Base-by-base conservation (phyloP, 1,139 yeast genomes). In the Candida albicans region DNA sequence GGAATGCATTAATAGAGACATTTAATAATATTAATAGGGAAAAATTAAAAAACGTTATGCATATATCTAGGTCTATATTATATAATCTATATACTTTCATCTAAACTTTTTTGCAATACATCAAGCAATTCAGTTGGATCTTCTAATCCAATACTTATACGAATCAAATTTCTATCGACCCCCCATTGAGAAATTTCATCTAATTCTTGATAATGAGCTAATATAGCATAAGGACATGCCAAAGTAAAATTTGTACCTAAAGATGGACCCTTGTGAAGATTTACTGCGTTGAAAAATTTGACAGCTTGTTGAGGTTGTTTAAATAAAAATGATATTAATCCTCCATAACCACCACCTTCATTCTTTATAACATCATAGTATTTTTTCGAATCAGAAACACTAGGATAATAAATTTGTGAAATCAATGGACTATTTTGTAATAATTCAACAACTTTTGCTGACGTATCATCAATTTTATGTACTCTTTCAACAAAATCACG, bases 201-300 rank as follows among this genome's bases (percentile, higher is more conserved):
- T 47, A 90, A 68, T 61, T 91, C 98, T 40, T 71, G 75, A 61
- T 82, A 91, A 63, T 93, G 97, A 0, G 97, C 97, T 49, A 93
- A 73, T 39, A 93, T 79, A 3, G 96, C 79, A 64, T 93, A 93
- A 8, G 98, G 98, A 58, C 96, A 89, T 4, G 89, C 91, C 55
- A 91, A 72, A 0, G 98, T 89, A 68, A 90, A 89, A 63, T 89
- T 93, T 0, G 98, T 90, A 4, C 98, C 98, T 53, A 93, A 74
- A 13, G 96, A 87, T 3, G 98, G 98, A 2, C 98, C 98, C 64
- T 93, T 93, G 50, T 93, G 88, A 45, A 91, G 68, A 40, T 78
- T 73, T 39, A 87, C 77, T 2, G 81, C 73, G 62, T 93, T 87
- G 68, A 86, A 93, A 60, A 93, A 93, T 26, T 69, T 70, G 36